phyloP scores from a whole-genome alignment of 2,329 filamentous ascomycete species.

The Fusarium armeniacum region DNA sequence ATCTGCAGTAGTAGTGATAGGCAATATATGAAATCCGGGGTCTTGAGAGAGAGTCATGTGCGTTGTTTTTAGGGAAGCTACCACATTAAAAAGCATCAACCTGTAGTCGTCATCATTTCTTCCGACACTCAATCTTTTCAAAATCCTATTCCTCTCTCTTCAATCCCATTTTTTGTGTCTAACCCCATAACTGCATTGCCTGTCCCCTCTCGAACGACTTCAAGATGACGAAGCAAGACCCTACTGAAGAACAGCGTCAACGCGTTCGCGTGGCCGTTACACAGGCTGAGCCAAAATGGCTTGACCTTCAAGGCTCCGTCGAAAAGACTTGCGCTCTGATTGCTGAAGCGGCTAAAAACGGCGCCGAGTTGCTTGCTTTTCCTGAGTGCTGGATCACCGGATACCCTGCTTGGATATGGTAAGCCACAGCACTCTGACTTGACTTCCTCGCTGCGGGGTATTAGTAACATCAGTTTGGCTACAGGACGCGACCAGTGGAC shows the following conservation, averaged over 20 bases:
- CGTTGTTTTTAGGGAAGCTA: no score
- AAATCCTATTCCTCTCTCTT: neutral
- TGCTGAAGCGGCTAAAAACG: slow-evolving; percentile 52
- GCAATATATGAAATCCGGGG: neutral
- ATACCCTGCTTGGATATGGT: slow-evolving; percentile 28
- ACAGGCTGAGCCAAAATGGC: slow-evolving; percentile 43
- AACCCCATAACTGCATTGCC: neutral
- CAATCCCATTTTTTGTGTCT: neutral
- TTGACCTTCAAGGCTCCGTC: slow-evolving; percentile 37
- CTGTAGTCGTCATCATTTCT: no score
- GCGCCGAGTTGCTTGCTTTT: slow-evolving; percentile 67
- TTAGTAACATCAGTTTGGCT: neutral
- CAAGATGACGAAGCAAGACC: neutral
- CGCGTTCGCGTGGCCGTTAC: slow-evolving; percentile 32
- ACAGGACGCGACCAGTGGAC: slow-evolving; percentile 7
- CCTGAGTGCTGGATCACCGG: slow-evolving; percentile 68
- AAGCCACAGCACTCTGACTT: neutral
- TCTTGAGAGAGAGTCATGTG: no score
- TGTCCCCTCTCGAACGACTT: neutral
- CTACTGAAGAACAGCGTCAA: neutral
- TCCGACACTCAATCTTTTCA: neutral
- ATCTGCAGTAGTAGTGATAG: neutral
- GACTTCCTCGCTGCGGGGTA: neutral
- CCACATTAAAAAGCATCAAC: no score
- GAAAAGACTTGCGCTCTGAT: slow-evolving; percentile 38